Conservation (phyloP, 164 flowering plant species). For the Houttuynia cordata region DNA sequence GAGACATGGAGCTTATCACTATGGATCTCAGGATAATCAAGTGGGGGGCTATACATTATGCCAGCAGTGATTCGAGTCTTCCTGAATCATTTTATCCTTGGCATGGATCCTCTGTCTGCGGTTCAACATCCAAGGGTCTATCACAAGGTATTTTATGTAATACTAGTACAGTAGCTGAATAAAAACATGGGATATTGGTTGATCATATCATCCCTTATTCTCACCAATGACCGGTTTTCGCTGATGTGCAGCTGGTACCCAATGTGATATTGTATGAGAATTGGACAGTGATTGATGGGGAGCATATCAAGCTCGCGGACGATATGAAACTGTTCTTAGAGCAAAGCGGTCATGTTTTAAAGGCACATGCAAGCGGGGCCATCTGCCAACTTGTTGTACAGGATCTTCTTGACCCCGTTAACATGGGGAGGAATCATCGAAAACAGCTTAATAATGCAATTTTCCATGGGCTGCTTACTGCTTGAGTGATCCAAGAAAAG, state of each 20-base stretch:
- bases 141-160: slow-evolving; percentile 37
- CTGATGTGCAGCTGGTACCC: slow-evolving; percentile 60
- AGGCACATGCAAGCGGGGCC: slow-evolving; percentile 40
- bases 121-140: slow-evolving; percentile 72
- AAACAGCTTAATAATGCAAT: slow-evolving; percentile 4
- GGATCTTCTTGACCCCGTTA: slow-evolving; percentile 18
- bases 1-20: background rate
- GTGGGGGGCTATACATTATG: slow-evolving; percentile 67
- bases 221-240: background rate
- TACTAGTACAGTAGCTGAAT: too few relatives aligned
- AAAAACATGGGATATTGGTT: background rate
- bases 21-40: slow-evolving; percentile 48
- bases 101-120: slow-evolving; percentile 70
- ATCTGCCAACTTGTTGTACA: slow-evolving; percentile 80
- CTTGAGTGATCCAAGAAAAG: slow-evolving; percentile 79
- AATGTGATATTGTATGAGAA: slow-evolving; percentile 71
- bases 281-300: slow-evolving; percentile 64
- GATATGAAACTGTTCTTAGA: slow-evolving; percentile 45
- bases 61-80: slow-evolving; percentile 78
- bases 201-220: background rate
- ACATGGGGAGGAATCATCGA: slow-evolving; percentile 20
- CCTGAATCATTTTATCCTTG: slow-evolving; percentile 52
- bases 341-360: slow-evolving; percentile 57
- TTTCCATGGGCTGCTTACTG: slow-evolving; percentile 55
- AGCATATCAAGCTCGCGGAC: slow-evolving; percentile 57